A percentile compares a stretch with the other conserved stretches of the same genome.
These are phyloP conservation scores for Colletotrichum tropicale DNA, from an alignment of 2,329 filamentous ascomycete genomes.

Conservation along the genomic window DNA sequence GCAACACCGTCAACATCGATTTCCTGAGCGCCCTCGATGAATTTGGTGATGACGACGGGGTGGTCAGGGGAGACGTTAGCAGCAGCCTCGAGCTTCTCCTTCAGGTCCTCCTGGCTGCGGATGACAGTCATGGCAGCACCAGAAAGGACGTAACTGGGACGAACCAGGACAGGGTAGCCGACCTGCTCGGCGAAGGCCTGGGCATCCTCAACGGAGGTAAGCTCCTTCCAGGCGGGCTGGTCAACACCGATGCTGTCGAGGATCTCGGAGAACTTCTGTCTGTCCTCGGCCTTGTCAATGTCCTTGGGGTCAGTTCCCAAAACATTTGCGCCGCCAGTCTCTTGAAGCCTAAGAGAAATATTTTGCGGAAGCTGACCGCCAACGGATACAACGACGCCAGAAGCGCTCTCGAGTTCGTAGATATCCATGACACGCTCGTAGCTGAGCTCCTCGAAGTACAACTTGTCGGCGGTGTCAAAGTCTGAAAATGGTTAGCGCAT, in stretches of 20 bases:
- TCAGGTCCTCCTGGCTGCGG: slow-evolving; percentile 82
- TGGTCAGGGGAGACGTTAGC: slow-evolving; percentile 93
- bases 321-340: slow-evolving; percentile 86
- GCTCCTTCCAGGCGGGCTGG: slow-evolving; percentile 97
- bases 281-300: slow-evolving; percentile 97
- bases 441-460: slow-evolving; percentile 96
- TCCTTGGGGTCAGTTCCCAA: slow-evolving; percentile 92
- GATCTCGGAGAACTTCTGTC: slow-evolving; percentile 98
- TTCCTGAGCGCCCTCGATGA: slow-evolving; percentile 95
- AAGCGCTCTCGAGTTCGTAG: slow-evolving; percentile 87
- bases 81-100: slow-evolving; percentile 92
- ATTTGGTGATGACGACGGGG: slow-evolving; percentile 97
- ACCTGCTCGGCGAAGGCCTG: slow-evolving; percentile 84
- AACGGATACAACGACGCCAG: slow-evolving; percentile 91
- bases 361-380: slow-evolving; percentile 97
- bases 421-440: slow-evolving; percentile 99
- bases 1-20: slow-evolving; percentile 96
- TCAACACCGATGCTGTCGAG: slow-evolving; percentile 96
- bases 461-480: slow-evolving; percentile 85
- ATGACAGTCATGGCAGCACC: slow-evolving; percentile 99
- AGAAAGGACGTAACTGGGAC: slow-evolving; percentile 93
- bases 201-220: slow-evolving; percentile 88
- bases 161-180: slow-evolving; percentile 92
- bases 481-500: slow-evolving; percentile 61
- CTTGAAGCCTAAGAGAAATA: slow-evolving; percentile 72